Conservation (phyloP, 2,329 filamentous ascomycete genomes). For the Rachicladosporium sp. region DNA sequence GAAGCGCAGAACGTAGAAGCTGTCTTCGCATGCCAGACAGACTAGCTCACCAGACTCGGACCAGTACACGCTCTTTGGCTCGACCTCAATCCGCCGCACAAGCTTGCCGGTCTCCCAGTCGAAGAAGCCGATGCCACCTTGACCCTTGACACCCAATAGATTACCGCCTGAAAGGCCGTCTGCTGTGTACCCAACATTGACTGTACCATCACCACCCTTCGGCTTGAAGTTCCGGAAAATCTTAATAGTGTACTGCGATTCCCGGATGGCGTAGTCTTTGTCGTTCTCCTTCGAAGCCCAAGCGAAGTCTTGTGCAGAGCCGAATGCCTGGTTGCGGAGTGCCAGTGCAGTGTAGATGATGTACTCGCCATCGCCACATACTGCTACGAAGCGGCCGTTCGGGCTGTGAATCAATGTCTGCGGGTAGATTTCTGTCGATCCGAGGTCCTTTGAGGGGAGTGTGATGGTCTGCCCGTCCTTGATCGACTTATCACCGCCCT, state of each 20-base stretch:
- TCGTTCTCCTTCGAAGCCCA: slow-evolving; percentile 97
- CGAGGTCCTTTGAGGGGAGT: slow-evolving; percentile 85
- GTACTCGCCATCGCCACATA: slow-evolving; percentile 94
- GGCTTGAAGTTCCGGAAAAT: slow-evolving; percentile 97
- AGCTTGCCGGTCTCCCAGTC: slow-evolving; percentile 88
- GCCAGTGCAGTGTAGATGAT: slow-evolving; percentile 97
- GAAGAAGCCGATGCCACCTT: slow-evolving; percentile 89
- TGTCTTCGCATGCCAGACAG: slow-evolving; percentile 84
- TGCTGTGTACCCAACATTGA: slow-evolving; percentile 91
- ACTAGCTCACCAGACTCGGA: slow-evolving; percentile 92
- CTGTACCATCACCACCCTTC: slow-evolving; percentile 55
- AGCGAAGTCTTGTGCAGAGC: slow-evolving; percentile 86
- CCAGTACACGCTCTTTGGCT: slow-evolving; percentile 73
- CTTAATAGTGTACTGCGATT: slow-evolving; percentile 88
- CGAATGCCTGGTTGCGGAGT: slow-evolving; percentile 95
- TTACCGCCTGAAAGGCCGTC: slow-evolving; percentile 84
- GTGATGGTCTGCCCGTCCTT: slow-evolving; percentile 84
- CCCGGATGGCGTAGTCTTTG: slow-evolving; percentile 95
- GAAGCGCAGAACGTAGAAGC: slow-evolving; percentile 86
- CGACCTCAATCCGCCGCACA: slow-evolving; percentile 80
- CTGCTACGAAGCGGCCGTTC: slow-evolving; percentile 82
- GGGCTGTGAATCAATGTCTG: slow-evolving; percentile 92
- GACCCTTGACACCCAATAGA: slow-evolving; percentile 84
- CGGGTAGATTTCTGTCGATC: slow-evolving; percentile 91
- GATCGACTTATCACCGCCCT: slow-evolving; percentile 67